Evolutionary conservation across 1,139 yeast genomes (phyloP).

Genomic region (Zygoascus sp.): DNA sequence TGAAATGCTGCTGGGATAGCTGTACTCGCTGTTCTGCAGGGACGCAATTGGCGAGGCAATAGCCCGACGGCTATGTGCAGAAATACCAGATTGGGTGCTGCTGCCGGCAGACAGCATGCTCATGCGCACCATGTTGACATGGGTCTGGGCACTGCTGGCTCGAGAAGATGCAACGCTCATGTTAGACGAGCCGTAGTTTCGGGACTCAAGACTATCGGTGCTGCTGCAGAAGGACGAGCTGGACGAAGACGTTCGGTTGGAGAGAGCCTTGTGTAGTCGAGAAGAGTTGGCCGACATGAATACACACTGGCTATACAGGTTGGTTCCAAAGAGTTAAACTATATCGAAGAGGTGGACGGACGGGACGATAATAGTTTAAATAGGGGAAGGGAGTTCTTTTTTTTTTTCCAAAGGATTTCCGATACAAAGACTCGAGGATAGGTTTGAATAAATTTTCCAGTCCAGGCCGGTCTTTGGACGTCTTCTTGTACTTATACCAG

Average conservation of each 20-base stretch:
- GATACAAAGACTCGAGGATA: too few relatives aligned
- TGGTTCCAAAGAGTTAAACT: too few relatives aligned
- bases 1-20: background rate
- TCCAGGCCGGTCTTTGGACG: too few relatives aligned
- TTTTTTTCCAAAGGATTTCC: too few relatives aligned
- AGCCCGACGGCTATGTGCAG: background rate
- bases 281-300: constrained; percentile 1
- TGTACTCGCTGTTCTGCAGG: background rate
- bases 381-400: too few relatives aligned
- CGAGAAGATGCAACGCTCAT: constrained; percentile 1
- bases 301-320: background rate
- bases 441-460: too few relatives aligned
- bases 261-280: background rate
- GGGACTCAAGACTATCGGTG: background rate
- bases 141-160: background rate
- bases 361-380: too few relatives aligned
- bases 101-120: constrained; percentile 1
- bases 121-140: background rate
- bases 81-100: background rate
- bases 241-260: background rate
- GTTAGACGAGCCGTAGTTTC: background rate
- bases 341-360: too few relatives aligned
- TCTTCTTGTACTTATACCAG: too few relatives aligned
- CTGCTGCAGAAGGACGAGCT: background rate
- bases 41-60: background rate